Evolutionary conservation across 257 asterid genomes (phyloP), one percentile per base, ranked within the genome.

Genomic region (Verbena officinalis): DNA sequence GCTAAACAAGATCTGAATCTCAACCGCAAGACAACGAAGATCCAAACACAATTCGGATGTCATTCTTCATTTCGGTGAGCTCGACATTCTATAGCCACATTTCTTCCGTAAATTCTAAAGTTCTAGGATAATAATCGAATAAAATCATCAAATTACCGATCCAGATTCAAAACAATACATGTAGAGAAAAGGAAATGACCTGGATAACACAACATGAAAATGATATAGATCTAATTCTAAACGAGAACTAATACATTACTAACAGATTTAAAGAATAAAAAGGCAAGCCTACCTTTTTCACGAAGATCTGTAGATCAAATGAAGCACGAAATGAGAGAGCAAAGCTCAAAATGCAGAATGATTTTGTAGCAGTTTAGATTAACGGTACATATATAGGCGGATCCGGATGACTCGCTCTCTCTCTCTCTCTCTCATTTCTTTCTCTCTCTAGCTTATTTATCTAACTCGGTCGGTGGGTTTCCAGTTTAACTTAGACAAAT

Each of bases 321-420:
- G n/a, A 19, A 39, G 62, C 30, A 16, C 4, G n/a, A 55, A 48
- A 63, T 9, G 17, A 53, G 10, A 15, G 23, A 49, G 38, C 19
- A 22, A 58, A 54, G 31, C 23, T 36, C 9, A 14, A 24, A 57
- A 45, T 38, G 73, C 67, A 36, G 77, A 68, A 50, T 64, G 76
- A 63, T 45, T 12, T 62, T 6, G 7, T 11, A 55, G 62, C 7
- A 13, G 21, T 10, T 15, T 52, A 52, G 71, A 46, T 11, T 31
- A 20, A 50, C 65, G 42, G 44, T 14, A 11, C 43, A 51, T 76
- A 56, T 73, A 73, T 70, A 76, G 70, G 65, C 70, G 31, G 81
- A 72, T 64, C 75, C 73, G 65, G 22, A 19, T 36, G 53, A 61
- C 72, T 55, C 20, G 68, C 62, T 65, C 49, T 20, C 64, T 62